Evolutionary conservation across 2,329 filamentous ascomycete species (phyloP), one percentile per base, ranked within the genome.

Genomic region (Neoascochyta sp.): DNA sequence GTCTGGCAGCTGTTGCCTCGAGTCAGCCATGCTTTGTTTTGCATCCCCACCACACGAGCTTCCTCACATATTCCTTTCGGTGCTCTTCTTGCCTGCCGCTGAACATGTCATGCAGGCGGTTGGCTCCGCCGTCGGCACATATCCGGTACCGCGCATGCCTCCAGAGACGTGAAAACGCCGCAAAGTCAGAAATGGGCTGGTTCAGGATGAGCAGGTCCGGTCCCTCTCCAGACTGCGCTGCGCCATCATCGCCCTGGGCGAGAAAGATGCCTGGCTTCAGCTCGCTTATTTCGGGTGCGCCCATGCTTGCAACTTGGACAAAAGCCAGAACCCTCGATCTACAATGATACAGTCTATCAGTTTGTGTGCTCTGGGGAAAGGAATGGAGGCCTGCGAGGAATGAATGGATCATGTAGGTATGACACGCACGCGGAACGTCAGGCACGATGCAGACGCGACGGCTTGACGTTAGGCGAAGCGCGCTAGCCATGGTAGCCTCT

Each of bases 71-170:
- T 15, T 50, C 30, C 7, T 30, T 34, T 35, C 57, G 47, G 16
- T 43, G 42, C 9, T 33, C 20, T 33, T 41, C 39, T 18, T 50
- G 31, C 6, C 41, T 41, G 11, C 49, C 54, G 15, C 50, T 34
- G 43, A 71, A 64, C 43, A 71, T 66, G 43, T 78, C 63, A 43
- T 74, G 71, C 12, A 95, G 73, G 20, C 78, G 74, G 55, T 96
- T 94, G 24, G 89, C 89, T 14, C 88, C 92, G 32, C 89, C 92
- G 66, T 98, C 92, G 16, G 88, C 92, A 36, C 88, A 94, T 30
- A 96, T 72, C 14, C 75, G 76, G 39, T 81, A 74, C 13, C 66
- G 68, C 29, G 84, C 81, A 40, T 70, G 66, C 15, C 54, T 52
- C 65, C 70, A 72, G 9, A 74, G 54, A 8, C 62, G 58, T 16